A percentile compares a stretch with the other conserved stretches of the same genome.
phyloP scores from a whole-genome alignment of 2,329 filamentous ascomycete species.

The Lecanosticta acicola region DNA sequence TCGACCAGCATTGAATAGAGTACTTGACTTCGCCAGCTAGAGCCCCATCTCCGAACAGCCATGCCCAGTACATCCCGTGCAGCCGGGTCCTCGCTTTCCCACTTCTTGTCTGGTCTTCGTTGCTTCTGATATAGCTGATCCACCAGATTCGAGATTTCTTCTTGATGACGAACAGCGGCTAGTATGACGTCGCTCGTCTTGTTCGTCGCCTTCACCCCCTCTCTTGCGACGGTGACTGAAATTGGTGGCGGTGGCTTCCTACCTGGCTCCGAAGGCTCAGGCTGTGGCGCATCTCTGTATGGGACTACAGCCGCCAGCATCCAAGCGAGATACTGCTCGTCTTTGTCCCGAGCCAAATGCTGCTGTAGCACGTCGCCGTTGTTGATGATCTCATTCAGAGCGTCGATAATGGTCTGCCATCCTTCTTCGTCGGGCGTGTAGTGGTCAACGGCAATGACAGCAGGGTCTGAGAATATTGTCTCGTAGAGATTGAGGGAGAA shows the following conservation, averaged over 20 bases:
- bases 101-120: slow-evolving; percentile 41
- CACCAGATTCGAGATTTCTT: slow-evolving; percentile 60
- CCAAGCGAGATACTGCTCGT: slow-evolving; percentile 71
- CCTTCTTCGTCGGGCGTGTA: slow-evolving; percentile 52
- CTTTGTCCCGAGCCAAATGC: slow-evolving; percentile 53
- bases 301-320: slow-evolving; percentile 67
- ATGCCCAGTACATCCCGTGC: slow-evolving; percentile 64
- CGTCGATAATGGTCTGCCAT: slow-evolving; percentile 61
- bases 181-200: slow-evolving; percentile 65
- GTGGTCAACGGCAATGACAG: slow-evolving; percentile 41
- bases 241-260: slow-evolving; percentile 54
- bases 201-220: slow-evolving; percentile 75
- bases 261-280: slow-evolving; percentile 36
- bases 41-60: slow-evolving; percentile 67
- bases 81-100: slow-evolving; percentile 38
- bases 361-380: slow-evolving; percentile 26
- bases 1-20: slow-evolving; percentile 64
- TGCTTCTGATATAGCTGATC: slow-evolving; percentile 44
- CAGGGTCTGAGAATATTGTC: slow-evolving; percentile 68
- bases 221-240: slow-evolving; percentile 60
- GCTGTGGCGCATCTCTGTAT: slow-evolving; percentile 54
- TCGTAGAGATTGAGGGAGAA: slow-evolving; percentile 62
- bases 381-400: slow-evolving; percentile 49
- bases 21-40: slow-evolving; percentile 66
- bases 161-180: slow-evolving; percentile 57